Percentiles rank a stretch among this genome's conserved stretches.
Conservation (phyloP, 352 stramenopile genomes). For the Pythium utonaiense region DNA sequence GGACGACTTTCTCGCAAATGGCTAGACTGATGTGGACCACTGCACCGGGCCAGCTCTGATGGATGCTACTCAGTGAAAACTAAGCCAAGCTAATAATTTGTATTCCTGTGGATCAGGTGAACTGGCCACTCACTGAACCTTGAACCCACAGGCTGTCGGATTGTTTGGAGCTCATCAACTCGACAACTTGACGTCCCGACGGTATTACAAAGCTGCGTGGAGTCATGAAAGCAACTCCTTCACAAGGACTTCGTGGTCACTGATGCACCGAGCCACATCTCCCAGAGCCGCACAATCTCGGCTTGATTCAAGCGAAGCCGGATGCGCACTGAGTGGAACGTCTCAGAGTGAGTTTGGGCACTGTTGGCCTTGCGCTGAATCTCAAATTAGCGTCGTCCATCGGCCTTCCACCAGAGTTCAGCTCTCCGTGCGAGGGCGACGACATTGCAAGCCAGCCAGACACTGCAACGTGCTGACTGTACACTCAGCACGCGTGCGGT, state of each 20-base stretch:
- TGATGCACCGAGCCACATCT: too few relatives aligned
- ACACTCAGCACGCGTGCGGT: too few relatives aligned
- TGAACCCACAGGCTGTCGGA: neutral
- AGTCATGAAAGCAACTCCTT: too few relatives aligned
- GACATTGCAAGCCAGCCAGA: too few relatives aligned
- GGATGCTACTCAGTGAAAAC: neutral
- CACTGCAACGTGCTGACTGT: too few relatives aligned
- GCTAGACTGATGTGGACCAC: constrained; percentile 2
- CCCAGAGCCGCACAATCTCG: neutral
- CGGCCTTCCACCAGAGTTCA: neutral
- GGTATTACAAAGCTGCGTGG: too few relatives aligned
- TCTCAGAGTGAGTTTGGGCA: too few relatives aligned
- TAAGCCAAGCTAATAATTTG: neutral
- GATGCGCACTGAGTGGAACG: too few relatives aligned
- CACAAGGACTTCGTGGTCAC: too few relatives aligned
- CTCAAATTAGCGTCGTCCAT: neutral
- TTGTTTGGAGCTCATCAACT: neutral
- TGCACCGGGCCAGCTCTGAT: too few relatives aligned
- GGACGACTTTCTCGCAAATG: neutral
- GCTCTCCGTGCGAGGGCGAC: too few relatives aligned
- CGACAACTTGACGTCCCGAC: too few relatives aligned
- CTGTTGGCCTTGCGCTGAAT: neutral
- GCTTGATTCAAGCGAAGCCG: neutral
- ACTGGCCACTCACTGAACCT: constrained; percentile 3
- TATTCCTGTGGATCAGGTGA: neutral